Evolutionary conservation across 306 rosid species (phyloP), one percentile per base, ranked within the genome.

Genomic region (Begonia loranthoides): DNA sequence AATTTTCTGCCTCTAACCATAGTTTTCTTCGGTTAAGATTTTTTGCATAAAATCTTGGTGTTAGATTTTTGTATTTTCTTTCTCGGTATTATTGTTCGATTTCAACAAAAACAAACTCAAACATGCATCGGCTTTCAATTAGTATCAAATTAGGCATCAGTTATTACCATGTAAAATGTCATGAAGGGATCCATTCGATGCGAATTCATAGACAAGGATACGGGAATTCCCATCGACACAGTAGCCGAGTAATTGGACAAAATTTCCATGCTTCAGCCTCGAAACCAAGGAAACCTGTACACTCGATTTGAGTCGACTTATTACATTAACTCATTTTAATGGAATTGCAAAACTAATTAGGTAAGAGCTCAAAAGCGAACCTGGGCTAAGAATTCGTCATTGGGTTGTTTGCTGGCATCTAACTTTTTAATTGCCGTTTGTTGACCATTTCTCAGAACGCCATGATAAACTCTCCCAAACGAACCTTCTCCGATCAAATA

Each of bases 401-500:
- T 82, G 7, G 90, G 87, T 55, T 87, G 94, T 68, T 87, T 78
- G 63, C 94, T 87, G 61, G 84, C 82, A 76, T 87, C 96, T 54
- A 83, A 75, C 66, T 87, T 87, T 73, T 87, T 87, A 64, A 87
- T 78, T 57, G 87, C 96, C 12, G 94, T 83, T 62, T 61, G 54
- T 61, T 68, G 79, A 33, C 65, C 87, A 64, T 59, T 83, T 64
- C 69, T 72, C 58, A 87, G 80, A 46, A 72, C 55, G 8, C 96
- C 96, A 64, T 72, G 70, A 66, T 78, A 83, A 34, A 87, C 94
- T 69, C 90, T 76, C 61, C 96, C 96, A 53, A 78, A 87, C 12
- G 96, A 87, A 34, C 96, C 96, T 75, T 87, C 96, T 65, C 96
- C 96, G 68, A 87, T 83, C 87, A 87, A 66, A 62, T 82, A 65